Evolutionary conservation across 495 filamentous ascomycete species (phyloP).

Genomic region (Penicillium herquei): DNA sequence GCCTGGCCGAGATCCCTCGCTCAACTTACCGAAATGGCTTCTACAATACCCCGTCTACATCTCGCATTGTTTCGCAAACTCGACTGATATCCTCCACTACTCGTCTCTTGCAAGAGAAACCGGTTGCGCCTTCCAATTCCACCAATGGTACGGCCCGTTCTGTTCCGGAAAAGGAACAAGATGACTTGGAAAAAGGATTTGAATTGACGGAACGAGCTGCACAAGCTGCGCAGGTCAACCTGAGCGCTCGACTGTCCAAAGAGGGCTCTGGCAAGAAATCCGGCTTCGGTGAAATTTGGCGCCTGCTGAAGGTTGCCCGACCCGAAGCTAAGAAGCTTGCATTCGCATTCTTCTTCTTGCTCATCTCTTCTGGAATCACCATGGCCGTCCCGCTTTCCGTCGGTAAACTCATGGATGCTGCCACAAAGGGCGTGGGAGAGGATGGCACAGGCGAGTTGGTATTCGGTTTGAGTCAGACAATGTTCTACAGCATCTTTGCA

Average conservation of each 20-base stretch:
- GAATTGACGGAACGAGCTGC: constrained; percentile 73
- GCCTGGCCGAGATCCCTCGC: constrained; percentile 14
- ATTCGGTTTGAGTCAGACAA: constrained; percentile 69
- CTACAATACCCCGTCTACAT: constrained; percentile 11
- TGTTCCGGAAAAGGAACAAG: constrained; percentile 33
- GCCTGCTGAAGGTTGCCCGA: constrained; percentile 82
- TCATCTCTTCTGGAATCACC: constrained; percentile 84
- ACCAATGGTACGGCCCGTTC: constrained; percentile 13
- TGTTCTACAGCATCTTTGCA: constrained; percentile 76
- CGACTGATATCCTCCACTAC: constrained; percentile 31
- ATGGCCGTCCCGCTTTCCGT: constrained; percentile 97
- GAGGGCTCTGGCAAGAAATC: constrained; percentile 66
- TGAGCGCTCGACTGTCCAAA: constrained; percentile 81
- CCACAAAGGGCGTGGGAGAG: constrained; percentile 56
- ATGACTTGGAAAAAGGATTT: constrained; percentile 59
- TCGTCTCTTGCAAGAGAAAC: constrained; percentile 28
- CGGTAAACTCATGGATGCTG: constrained; percentile 88
- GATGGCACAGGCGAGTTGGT: constrained; percentile 45
- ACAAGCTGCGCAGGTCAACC: constrained; percentile 85
- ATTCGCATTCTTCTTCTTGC: constrained; percentile 75
- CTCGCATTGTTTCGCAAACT: constrained; percentile 22
- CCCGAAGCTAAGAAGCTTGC: constrained; percentile 79
- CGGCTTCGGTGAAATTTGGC: constrained; percentile 75
- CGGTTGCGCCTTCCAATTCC: constrained; percentile 15
- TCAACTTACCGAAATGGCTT: constrained; percentile 15